Evolutionary conservation across 140 eudicot species (phyloP).

Genomic region (Cichorium intybus): DNA sequence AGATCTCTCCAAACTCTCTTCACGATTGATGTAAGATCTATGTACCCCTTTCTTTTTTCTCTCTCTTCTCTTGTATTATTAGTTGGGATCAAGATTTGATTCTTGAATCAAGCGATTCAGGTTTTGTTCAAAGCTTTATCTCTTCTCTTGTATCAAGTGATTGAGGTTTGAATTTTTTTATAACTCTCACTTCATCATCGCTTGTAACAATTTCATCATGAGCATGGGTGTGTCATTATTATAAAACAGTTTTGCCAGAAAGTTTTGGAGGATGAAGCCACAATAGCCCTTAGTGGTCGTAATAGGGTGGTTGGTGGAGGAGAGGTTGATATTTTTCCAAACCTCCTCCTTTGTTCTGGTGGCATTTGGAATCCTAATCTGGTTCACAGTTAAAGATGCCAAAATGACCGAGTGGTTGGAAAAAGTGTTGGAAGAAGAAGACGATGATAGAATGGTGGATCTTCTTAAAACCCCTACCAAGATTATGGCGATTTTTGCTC

Average conservation of each 20-base stretch:
- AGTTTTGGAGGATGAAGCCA: slow-evolving; percentile 59
- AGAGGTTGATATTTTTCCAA: slow-evolving; percentile 65
- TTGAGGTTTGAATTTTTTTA: no score
- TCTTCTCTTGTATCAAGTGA: no score
- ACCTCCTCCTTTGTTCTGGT: slow-evolving; percentile 71
- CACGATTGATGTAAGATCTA: no score
- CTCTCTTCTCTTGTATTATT: no score
- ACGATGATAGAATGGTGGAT: slow-evolving; percentile 16
- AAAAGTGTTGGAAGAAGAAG: slow-evolving; percentile 27
- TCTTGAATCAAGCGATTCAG: no score
- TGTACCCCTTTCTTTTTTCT: no score
- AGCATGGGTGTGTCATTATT: slow-evolving; percentile 27
- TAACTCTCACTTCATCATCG: no score
- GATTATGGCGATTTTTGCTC: slow-evolving; percentile 8
- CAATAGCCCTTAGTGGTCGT: slow-evolving; percentile 21
- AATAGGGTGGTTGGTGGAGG: slow-evolving; percentile 42
- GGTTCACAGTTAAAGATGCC: not conserved
- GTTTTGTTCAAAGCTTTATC: no score
- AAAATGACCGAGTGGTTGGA: slow-evolving; percentile 17
- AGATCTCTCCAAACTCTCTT: no score
- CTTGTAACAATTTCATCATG: no score
- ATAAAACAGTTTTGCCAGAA: slow-evolving; percentile 53
- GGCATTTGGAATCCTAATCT: no score
- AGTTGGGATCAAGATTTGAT: no score
- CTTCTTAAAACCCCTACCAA: not conserved